A percentile compares a stretch with the other conserved stretches of the same genome.
Evolutionary conservation across 352 stramenopile genomes (phyloP).

Genomic region (Pythium aristosporum): DNA sequence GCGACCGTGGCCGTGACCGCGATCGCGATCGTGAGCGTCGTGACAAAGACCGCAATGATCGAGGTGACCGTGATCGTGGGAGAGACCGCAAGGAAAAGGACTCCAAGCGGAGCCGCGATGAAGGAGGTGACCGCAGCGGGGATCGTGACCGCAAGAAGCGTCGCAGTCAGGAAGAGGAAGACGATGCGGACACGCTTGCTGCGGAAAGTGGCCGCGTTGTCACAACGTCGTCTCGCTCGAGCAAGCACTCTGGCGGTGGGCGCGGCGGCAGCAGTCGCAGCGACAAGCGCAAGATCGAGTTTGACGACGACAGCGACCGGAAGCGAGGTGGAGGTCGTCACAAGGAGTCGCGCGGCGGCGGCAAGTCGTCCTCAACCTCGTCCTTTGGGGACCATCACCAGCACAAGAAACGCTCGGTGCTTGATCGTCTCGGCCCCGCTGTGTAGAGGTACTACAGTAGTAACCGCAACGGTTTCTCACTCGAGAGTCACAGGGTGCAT

Average conservation of each 20-base stretch:
- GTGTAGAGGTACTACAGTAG: constrained; percentile 29
- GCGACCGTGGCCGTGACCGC: constrained; percentile 33
- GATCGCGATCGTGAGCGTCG: constrained; percentile 15
- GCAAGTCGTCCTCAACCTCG: constrained; percentile 33
- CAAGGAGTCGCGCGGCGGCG: constrained; percentile 33
- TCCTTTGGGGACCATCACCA: constrained; percentile 64
- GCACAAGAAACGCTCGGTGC: constrained; percentile 79
- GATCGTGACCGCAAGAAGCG: constrained; percentile 47
- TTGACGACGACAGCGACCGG: constrained; percentile 42
- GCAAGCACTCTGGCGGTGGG: constrained; percentile 19
- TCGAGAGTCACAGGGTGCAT: too few relatives aligned
- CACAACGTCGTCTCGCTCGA: constrained; percentile 33
- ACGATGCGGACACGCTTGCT: constrained; percentile 25
- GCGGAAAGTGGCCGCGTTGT: constrained; percentile 45
- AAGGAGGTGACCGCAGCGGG: constrained; percentile 35
- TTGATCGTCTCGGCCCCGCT: constrained; percentile 79
- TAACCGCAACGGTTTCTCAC: too few relatives aligned
- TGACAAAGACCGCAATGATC: constrained; percentile 24
- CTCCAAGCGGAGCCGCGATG: constrained; percentile 34
- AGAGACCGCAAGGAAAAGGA: constrained; percentile 17
- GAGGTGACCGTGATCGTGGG: constrained; percentile 25
- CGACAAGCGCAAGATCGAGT: constrained; percentile 49
- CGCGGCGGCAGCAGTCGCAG: constrained; percentile 16
- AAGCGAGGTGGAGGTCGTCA: constrained; percentile 26
- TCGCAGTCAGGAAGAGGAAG: constrained; percentile 12